A percentile compares a stretch with the other conserved stretches of the same genome.
These are phyloP conservation scores for Erythrobasidium hasegawianum DNA, from an alignment of 1,284 basidiomycete species.

Conservation along the genomic window DNA sequence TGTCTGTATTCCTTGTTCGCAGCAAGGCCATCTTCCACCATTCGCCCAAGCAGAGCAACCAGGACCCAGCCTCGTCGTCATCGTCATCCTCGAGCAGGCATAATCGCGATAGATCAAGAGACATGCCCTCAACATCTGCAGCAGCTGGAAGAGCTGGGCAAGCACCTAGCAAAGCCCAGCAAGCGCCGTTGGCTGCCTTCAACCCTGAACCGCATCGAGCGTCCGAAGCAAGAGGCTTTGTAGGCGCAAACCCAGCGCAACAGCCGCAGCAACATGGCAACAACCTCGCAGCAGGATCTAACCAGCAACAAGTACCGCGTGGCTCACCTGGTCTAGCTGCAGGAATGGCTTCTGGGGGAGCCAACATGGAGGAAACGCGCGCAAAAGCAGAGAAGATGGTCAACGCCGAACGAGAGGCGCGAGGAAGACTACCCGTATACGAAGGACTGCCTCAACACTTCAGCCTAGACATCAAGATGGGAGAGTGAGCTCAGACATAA, in stretches of 20 bases:
- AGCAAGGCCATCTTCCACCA: conserved; percentile 36
- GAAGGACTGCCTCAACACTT: conserved; percentile 63
- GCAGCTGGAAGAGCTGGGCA: neutral
- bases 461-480: conserved; percentile 84
- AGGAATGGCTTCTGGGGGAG: conserved; percentile 17
- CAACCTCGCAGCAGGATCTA: neutral
- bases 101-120: conserved; percentile 26
- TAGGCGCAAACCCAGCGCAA: conserved; percentile 33
- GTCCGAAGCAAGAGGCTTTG: conserved; percentile 27
- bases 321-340: conserved; percentile 29
- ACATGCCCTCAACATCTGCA: conserved; percentile 11
- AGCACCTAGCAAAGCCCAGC: conserved; percentile 32
- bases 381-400: conserved; percentile 63
- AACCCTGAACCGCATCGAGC: conserved; percentile 31
- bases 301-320: neutral
- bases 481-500: conserved; percentile 63
- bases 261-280: conserved; percentile 13
- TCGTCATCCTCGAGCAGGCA: conserved; percentile 25
- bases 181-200: conserved; percentile 35
- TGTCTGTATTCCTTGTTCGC: neutral
- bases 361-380: conserved; percentile 22
- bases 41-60: conserved; percentile 23
- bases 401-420: conserved; percentile 69
- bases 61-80: conserved; percentile 7
- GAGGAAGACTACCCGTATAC: conserved; percentile 73